Evolutionary conservation across 352 stramenopile genomes (phyloP).

Genomic region (Globisporangium carolinianum): DNA sequence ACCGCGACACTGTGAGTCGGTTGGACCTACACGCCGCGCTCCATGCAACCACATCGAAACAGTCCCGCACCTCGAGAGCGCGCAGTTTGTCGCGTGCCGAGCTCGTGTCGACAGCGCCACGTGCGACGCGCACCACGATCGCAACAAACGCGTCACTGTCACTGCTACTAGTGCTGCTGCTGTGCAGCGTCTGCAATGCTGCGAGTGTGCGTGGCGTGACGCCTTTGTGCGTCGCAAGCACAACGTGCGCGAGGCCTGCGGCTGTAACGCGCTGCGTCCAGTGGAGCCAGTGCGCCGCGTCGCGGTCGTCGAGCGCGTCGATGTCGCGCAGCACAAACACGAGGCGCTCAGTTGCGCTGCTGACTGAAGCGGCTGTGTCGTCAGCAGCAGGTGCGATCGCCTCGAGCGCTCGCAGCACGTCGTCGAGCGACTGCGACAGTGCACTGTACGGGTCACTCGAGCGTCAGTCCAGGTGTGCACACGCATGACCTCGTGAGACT

Average conservation of each 20-base stretch:
- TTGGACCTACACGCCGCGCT: too few species aligned
- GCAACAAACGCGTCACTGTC: conserved; percentile 38
- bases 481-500: background rate
- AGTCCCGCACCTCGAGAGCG: conserved; percentile 15
- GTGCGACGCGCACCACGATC: conserved; percentile 56
- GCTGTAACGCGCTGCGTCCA: conserved; percentile 49
- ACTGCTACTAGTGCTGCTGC: conserved; percentile 10
- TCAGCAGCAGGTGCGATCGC: conserved; percentile 9
- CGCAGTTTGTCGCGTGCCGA: conserved; percentile 48
- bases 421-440: conserved; percentile 2
- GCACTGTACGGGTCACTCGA: background rate
- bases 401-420: background rate
- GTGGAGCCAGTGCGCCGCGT: conserved; percentile 28
- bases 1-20: background rate
- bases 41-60: too few species aligned
- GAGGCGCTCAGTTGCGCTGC: conserved; percentile 7
- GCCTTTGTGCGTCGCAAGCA: conserved; percentile 30
- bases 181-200: conserved; percentile 28
- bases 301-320: conserved; percentile 27
- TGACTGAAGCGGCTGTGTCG: conserved; percentile 1
- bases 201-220: conserved; percentile 44
- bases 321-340: conserved; percentile 61
- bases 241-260: conserved; percentile 43
- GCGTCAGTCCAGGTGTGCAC: too few species aligned
- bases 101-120: conserved; percentile 30